Conservation (phyloP, 176 grass and related monocot species). For the Bothriochloa decipiens region DNA sequence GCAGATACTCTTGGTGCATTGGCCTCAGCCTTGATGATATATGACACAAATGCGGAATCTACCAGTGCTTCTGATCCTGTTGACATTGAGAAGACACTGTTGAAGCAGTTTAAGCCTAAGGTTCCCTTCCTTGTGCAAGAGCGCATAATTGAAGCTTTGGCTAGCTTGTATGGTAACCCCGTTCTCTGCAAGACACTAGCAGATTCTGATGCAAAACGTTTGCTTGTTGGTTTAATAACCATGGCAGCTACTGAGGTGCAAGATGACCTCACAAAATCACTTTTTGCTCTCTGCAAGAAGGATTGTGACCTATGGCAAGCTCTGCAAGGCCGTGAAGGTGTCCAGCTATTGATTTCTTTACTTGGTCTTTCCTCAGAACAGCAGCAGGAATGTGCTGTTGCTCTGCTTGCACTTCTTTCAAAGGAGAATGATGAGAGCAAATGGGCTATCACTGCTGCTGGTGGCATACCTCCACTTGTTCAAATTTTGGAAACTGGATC, state of each 20-base stretch:
- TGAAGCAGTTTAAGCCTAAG: conserved; percentile 95
- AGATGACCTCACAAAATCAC: conserved; percentile 90
- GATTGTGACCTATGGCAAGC: conserved; percentile 95
- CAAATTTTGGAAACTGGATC: conserved; percentile 98
- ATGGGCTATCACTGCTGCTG: conserved; percentile 99
- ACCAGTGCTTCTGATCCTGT: conserved; percentile 79
- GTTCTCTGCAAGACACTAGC: conserved; percentile 82
- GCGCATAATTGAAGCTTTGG: conserved; percentile 97
- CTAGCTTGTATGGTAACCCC: conserved; percentile 93
- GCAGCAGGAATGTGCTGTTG: conserved; percentile 99
- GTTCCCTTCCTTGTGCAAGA: conserved; percentile 89
- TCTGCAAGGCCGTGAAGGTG: conserved; percentile 97
- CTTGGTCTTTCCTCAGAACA: conserved; percentile 97
- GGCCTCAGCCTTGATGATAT: conserved; percentile 99
- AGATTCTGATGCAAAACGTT: conserved; percentile 89
- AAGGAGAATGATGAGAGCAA: conserved; percentile 99
- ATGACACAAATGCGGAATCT: conserved; percentile 91
- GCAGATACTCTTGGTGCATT: conserved; percentile 97
- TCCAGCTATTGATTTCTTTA: conserved; percentile 97
- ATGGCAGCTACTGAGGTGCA: conserved; percentile 92
- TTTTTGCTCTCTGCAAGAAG: conserved; percentile 86
- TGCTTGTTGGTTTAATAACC: conserved; percentile 96
- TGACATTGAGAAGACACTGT: conserved; percentile 84
- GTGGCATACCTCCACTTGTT: conserved; percentile 99
- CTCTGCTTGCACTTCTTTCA: conserved; percentile 87